Conservation (phyloP, 768 basidiomycete species). For the Tricholoma bakamatsutake region DNA sequence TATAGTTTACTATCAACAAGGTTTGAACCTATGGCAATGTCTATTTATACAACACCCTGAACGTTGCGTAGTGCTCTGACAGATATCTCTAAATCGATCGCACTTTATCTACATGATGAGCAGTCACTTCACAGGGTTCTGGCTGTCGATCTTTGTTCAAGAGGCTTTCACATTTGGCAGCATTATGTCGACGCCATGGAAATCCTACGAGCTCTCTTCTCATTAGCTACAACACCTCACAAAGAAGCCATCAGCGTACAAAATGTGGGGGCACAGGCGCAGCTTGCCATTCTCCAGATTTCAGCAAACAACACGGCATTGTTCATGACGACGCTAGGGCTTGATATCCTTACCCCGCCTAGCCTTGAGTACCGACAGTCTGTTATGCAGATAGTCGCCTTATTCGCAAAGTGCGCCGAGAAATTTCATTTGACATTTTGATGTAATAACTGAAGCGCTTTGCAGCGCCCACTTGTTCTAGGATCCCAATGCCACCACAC, state of each 20-base stretch:
- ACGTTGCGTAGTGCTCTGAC: conserved; percentile 54
- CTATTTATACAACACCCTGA: conserved; percentile 1
- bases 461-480: conserved; percentile 76
- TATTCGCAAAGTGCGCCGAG: conserved; percentile 68
- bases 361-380: conserved; percentile 76
- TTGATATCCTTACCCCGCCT: conserved; percentile 80
- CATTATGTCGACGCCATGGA: conserved; percentile 88
- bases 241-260: conserved; percentile 68
- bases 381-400: conserved; percentile 91
- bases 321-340: conserved; percentile 89
- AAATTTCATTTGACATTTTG: background rate
- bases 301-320: conserved; percentile 78
- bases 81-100: conserved; percentile 81
- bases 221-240: conserved; percentile 63
- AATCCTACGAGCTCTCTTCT: conserved; percentile 79
- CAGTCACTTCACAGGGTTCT: conserved; percentile 58
- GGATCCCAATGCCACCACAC: conserved; percentile 78
- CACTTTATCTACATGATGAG: conserved; percentile 71
- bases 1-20: conserved; percentile 68
- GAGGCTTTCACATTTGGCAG: conserved; percentile 93
- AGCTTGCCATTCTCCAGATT: conserved; percentile 79
- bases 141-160: conserved; percentile 85
- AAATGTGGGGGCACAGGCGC: conserved; percentile 71
- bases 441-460: background rate
- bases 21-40: conserved; percentile 32